Evolutionary conservation across 805 yeast species (phyloP).

Genomic region (Teunomyces stri): DNA sequence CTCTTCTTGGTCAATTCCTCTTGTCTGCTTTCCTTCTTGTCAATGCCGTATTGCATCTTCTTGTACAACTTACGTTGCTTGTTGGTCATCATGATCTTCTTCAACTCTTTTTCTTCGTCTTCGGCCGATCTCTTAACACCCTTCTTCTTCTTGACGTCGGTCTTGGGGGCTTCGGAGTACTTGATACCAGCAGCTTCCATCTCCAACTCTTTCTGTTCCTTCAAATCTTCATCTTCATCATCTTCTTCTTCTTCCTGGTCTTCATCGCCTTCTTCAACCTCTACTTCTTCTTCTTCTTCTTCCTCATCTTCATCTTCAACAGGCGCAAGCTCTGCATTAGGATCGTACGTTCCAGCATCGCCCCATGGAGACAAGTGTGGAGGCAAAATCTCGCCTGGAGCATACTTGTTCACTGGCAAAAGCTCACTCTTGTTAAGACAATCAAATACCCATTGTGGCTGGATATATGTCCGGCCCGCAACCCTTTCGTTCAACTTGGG

Average conservation of each 20-base stretch:
- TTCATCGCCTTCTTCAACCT: conserved; percentile 48
- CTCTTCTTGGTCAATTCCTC: conserved; percentile 67
- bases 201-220: conserved; percentile 86
- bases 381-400: conserved; percentile 93
- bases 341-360: conserved; percentile 87
- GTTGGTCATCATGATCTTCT: conserved; percentile 96
- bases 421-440: conserved; percentile 75
- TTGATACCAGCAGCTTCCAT: conserved; percentile 74
- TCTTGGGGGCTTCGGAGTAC: conserved; percentile 41
- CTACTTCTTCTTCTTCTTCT: conserved; percentile 47
- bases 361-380: conserved; percentile 99
- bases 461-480: conserved; percentile 89
- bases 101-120: conserved; percentile 83
- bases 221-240: conserved; percentile 59
- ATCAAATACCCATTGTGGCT: conserved; percentile 98
- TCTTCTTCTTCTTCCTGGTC: conserved; percentile 42
- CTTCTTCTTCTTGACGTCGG: conserved; percentile 21
- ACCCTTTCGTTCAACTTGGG: conserved; percentile 76
- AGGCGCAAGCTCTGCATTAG: conserved; percentile 51
- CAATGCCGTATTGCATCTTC: conserved; percentile 90
- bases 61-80: conserved; percentile 92
- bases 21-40: conserved; percentile 75
- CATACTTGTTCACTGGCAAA: conserved; percentile 74
- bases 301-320: conserved; percentile 43
- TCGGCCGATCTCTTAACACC: conserved; percentile 47